Conservation (phyloP, 139 green algal genomes). For the Micractinium conductrix region DNA sequence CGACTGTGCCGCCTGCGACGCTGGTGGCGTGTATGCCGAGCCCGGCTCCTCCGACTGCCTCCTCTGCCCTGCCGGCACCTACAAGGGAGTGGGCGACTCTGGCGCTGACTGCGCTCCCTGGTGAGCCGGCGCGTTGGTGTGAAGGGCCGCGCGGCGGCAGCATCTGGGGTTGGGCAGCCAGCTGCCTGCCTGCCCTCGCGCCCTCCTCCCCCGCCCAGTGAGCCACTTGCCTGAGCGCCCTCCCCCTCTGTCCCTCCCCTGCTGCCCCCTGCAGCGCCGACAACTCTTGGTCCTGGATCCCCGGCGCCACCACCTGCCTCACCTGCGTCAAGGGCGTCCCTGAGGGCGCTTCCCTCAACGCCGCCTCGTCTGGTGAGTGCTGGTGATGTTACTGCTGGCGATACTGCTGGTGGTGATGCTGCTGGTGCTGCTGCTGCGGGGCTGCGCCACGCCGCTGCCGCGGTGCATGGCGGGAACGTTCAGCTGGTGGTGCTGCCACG, state of each 20-base stretch:
- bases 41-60: slow-evolving; percentile 9
- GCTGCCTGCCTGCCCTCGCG: no score
- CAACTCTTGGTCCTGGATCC: background rate
- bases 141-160: no score
- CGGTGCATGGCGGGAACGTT: no score
- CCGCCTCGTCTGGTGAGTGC: no score
- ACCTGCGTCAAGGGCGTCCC: background rate
- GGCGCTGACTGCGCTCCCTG: background rate
- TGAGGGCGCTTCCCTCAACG: no score
- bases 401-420: no score
- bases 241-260: background rate
- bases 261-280: background rate
- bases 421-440: no score
- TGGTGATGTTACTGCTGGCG: no score
- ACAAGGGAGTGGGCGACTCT: background rate
- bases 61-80: slow-evolving; percentile 13
- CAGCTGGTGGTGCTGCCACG: no score
- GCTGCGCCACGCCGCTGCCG: no score
- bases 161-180: no score
- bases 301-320: background rate
- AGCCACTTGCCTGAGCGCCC: background rate
- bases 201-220: background rate
- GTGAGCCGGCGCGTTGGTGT: background rate
- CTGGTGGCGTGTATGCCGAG: background rate
- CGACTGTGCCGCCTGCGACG: background rate